These are phyloP conservation scores for Uromyces viciae-fabae DNA, from an alignment of 1,284 basidiomycete genomes.

Conservation along the genomic window DNA sequence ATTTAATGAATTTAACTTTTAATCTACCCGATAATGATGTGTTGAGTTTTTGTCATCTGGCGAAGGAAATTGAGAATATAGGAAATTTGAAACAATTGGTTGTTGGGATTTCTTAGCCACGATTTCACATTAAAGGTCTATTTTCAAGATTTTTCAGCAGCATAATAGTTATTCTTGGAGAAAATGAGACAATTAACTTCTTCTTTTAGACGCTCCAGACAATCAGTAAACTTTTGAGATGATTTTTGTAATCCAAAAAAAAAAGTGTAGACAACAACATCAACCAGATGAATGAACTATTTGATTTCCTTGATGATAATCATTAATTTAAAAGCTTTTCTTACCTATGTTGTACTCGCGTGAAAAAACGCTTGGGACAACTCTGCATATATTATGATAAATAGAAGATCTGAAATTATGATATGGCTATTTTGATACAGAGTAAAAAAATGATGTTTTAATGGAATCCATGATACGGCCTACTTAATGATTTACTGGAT, in stretches of 20 bases:
- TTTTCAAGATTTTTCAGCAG: neutral
- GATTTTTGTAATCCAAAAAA: slow-evolving; percentile 10
- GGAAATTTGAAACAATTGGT: slow-evolving; percentile 8
- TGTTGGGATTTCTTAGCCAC: slow-evolving; percentile 11
- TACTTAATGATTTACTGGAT: too few species aligned
- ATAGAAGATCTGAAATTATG: too few species aligned
- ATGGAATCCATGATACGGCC: too few species aligned
- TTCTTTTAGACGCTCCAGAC: slow-evolving; percentile 8
- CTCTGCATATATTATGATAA: too few species aligned
- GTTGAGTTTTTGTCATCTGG: neutral
- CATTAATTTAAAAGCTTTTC: too few species aligned
- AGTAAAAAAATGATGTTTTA: too few species aligned
- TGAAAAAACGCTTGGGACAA: too few species aligned
- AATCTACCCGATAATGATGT: neutral
- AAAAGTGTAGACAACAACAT: too few species aligned
- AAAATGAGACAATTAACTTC: neutral
- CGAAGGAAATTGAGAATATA: neutral
- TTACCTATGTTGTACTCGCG: too few species aligned
- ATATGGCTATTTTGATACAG: too few species aligned
- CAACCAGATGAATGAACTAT: too few species aligned
- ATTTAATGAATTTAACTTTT: neutral
- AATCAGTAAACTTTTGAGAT: neutral
- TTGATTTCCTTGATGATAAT: neutral
- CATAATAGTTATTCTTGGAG: neutral
- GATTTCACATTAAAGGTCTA: neutral